Conservation (phyloP, 495 filamentous ascomycete species). For the Haplographium delicatum region DNA sequence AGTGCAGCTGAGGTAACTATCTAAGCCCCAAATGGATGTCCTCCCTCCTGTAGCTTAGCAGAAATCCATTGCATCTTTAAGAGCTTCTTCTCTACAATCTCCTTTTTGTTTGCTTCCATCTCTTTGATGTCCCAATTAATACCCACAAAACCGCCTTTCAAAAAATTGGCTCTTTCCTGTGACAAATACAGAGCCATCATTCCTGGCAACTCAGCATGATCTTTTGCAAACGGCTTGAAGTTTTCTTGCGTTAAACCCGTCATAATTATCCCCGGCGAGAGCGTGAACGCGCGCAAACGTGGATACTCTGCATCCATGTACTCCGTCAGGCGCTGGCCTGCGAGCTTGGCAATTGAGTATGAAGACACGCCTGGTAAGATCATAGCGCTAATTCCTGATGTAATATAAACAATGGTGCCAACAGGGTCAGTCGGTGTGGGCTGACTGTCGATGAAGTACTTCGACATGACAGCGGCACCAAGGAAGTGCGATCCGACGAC, state of each 20-base stretch:
- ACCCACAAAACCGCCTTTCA: constrained; percentile 34
- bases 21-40: no score
- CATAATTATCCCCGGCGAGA: constrained; percentile 37
- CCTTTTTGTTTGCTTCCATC: constrained; percentile 32
- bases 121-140: constrained; percentile 41
- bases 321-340: constrained; percentile 30
- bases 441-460: constrained; percentile 32
- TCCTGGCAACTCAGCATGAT: constrained; percentile 33
- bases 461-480: constrained; percentile 31
- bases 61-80: no score
- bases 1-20: no score
- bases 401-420: constrained; percentile 27
- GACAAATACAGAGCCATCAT: constrained; percentile 35
- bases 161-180: constrained; percentile 32
- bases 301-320: constrained; percentile 24
- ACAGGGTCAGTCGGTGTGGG: constrained; percentile 20
- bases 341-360: constrained; percentile 35
- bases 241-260: constrained; percentile 23
- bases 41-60: no score
- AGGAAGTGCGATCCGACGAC: no score
- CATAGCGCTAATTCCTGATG: constrained; percentile 14
- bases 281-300: constrained; percentile 31
- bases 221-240: constrained; percentile 31
- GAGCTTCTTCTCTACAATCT: constrained; percentile 33
- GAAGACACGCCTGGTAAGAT: constrained; percentile 28